Base-by-base conservation (phyloP, 345 rosid species). In the Geranium brycei region DNA sequence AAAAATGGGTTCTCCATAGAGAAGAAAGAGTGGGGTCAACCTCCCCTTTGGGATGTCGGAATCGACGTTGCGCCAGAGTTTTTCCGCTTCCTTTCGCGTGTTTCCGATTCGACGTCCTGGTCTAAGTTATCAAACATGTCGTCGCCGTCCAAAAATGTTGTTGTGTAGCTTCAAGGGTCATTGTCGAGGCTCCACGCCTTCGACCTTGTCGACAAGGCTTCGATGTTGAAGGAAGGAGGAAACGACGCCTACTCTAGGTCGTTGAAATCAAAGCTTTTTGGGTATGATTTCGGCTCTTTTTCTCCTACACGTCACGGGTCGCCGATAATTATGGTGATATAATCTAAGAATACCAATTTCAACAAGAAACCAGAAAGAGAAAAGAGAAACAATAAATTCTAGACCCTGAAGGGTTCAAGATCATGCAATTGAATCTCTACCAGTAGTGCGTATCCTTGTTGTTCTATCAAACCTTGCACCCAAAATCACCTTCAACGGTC, bases 171-270 rank as follows among this genome's bases (percentile, higher is more conserved):
- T 90, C 63, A 73, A 96, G 75, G 97, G 88, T 93, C 99, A 17
- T 82, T 96, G 1, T 93, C 99, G 1, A 80, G 99, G 66, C 82
- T 93, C 31, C 88, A 90, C 77, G 78, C 95, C 16, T 93, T 87
- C 61, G 97, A 91, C 76, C 83, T 93, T 1, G 71, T 72, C 5
- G 99, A 93, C 8, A 90, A 82, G 72, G 87, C 67, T 15, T 75
- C 96, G 0, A 96, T 96, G 4, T 85, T 79, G 40, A 93, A 93
- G 77, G 95, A 93, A 83, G 99, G 99, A 65, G 95, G 91, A 6
- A 88, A 88, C 62, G 95, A 85, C 74, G 87, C 95, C 5, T 90
- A 86, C 64, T 71, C 80, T 0, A 81, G 96, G 73, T 66, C 87
- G 77, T 77, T 88, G 70, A 90, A 80, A 77, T 78, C 83, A 65